Conservation (phyloP, 2,329 filamentous ascomycete genomes). For the Talaromyces sp. region DNA sequence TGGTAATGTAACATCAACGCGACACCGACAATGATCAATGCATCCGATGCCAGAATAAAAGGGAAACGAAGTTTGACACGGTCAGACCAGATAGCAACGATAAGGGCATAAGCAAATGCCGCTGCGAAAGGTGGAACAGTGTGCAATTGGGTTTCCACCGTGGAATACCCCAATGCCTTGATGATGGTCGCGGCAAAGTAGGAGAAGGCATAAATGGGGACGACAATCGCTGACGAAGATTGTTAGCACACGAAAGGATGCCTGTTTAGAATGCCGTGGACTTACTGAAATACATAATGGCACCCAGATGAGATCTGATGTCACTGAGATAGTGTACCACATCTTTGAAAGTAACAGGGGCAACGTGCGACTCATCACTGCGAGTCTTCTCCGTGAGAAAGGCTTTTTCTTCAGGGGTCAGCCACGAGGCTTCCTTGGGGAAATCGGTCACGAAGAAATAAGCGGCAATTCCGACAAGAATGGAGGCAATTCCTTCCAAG, state of each 20-base stretch:
- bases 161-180: conserved; percentile 22
- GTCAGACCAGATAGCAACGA: conserved; percentile 25
- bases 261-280: background rate
- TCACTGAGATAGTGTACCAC: conserved; percentile 11
- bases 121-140: conserved; percentile 26
- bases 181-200: conserved; percentile 29
- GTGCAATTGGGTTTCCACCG: conserved; percentile 27
- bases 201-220: conserved; percentile 25
- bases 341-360: conserved; percentile 7
- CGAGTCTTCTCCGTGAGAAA: conserved; percentile 21
- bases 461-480: conserved; percentile 24
- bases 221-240: conserved; percentile 20
- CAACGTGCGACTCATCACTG: conserved; percentile 10
- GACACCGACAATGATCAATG: conserved; percentile 26
- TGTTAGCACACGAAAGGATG: conserved; percentile 5
- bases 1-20: conserved; percentile 26
- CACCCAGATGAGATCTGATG: conserved; percentile 11
- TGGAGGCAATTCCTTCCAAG: conserved; percentile 27
- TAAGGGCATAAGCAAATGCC: conserved; percentile 22
- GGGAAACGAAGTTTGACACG: conserved; percentile 22
- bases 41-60: conserved; percentile 24
- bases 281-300: conserved; percentile 18
- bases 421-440: conserved; percentile 24
- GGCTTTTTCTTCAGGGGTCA: conserved; percentile 24
- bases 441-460: conserved; percentile 26